Evolutionary conservation across 2,329 filamentous ascomycete species (phyloP).

Genomic region (Colletotrichum lupini): DNA sequence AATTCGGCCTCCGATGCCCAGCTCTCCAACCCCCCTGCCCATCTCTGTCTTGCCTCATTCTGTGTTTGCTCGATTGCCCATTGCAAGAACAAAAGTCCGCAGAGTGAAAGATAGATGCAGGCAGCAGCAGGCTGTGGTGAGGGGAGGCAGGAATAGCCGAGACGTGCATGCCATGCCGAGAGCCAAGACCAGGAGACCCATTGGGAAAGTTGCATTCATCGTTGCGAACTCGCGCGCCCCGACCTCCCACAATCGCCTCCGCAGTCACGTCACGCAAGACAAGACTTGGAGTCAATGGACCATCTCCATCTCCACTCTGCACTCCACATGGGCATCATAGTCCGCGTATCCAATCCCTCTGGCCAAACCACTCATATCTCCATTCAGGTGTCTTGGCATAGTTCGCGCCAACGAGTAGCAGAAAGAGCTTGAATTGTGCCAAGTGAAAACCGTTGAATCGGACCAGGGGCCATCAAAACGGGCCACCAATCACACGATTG

Average conservation of each 20-base stretch:
- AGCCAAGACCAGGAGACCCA: not conserved
- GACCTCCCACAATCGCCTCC: not conserved
- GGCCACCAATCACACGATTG: constrained; percentile 12
- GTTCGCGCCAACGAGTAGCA: constrained; percentile 20
- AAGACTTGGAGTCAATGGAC: not conserved
- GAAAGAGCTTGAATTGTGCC: constrained; percentile 25
- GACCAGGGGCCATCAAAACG: not conserved
- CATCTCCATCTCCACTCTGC: not conserved
- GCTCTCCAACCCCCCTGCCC: not conserved
- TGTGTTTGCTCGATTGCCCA: not conserved
- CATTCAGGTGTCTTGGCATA: constrained; percentile 15
- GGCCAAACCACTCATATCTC: not conserved
- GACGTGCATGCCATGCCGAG: not conserved
- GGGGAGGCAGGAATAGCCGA: not conserved
- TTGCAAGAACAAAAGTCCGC: not conserved
- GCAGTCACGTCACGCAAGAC: constrained; percentile 7
- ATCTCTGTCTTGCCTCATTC: not conserved
- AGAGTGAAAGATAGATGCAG: not conserved
- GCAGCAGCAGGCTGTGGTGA: not conserved
- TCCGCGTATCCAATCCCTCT: not conserved
- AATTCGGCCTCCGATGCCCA: not conserved
- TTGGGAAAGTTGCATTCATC: not conserved
- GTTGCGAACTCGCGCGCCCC: not conserved
- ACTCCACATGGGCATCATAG: not conserved
- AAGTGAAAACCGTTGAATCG: constrained; percentile 14